Evolutionary conservation across 176 grass and related monocot genomes (phyloP), one percentile per base, ranked within the genome.

Genomic region (Alloteropsis semialata): DNA sequence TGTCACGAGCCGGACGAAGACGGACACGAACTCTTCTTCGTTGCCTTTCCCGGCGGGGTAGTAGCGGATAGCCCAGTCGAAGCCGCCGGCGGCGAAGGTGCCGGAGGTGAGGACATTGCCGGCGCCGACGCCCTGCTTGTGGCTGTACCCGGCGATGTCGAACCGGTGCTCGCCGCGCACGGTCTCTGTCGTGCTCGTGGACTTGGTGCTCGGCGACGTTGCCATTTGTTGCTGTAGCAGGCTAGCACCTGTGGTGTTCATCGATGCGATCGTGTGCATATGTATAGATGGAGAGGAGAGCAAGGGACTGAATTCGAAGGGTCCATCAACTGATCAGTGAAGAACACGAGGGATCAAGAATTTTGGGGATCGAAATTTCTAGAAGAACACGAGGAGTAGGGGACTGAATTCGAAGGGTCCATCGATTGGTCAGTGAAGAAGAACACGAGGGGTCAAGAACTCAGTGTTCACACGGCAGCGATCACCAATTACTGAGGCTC

Each of bases 161-260:
- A 71, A 71, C 42, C 42, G 68, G 68, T 71, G 43, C 69, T 72
- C 69, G 27, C 69, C 69, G 37, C 69, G 69, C 16, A 72, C 16
- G n/a, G 67, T 46, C 67, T 3, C n/a, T 1, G 25, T 72, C 43
- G 69, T 72, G 69, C 17, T 72, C 1, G 68, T 71, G 6, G 68
- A 71, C 68, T 8, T 71, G 2, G 41, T 71, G 68, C 10, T 71
- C 68, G 24, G 6, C 5, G 68, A 29, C 42, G 27, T 2, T 5
- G 69, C 69, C 69, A 71, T 72, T 48, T 72, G 1, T 27, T 43
- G n/a, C n/a, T 38, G 27, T 6, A 11, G 41, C 0, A 43, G 41
- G n/a, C n/a, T n/a, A n/a, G 17, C 18, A n/a, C 8, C 25, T 11
- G 37, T 24, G 33, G 5, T 66, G 19, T 66, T 39, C 6, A 4